phyloP scores from a whole-genome alignment of 192 early-diverging fungal genomes.

The Spinellus fusiger region DNA sequence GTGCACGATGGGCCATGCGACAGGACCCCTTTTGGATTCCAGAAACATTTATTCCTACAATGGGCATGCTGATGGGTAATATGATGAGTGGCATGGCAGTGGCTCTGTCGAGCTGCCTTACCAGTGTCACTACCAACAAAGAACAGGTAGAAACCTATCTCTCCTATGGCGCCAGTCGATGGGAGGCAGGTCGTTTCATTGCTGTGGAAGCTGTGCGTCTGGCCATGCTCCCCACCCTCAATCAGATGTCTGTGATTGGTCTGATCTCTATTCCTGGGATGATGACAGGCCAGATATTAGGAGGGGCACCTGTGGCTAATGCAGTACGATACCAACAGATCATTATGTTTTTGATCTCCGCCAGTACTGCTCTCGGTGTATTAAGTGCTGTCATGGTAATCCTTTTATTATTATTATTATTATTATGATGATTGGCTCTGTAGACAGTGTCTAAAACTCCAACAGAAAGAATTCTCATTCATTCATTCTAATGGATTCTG shows the following conservation, averaged over 20 bases:
- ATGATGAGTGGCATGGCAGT: constrained; percentile 68
- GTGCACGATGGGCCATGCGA: constrained; percentile 64
- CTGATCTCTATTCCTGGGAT: constrained; percentile 83
- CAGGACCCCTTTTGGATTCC: constrained; percentile 67
- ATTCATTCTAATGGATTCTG: background rate
- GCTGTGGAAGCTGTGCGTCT: constrained; percentile 62
- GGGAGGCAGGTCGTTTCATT: constrained; percentile 76
- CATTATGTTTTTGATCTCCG: constrained; percentile 82
- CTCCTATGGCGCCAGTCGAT: constrained; percentile 73
- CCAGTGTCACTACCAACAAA: constrained; percentile 37
- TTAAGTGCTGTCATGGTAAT: constrained; percentile 43
- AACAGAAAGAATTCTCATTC: background rate
- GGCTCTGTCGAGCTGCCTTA: constrained; percentile 55
- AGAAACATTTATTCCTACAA: constrained; percentile 76
- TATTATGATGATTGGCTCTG: background rate
- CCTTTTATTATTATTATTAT: background rate
- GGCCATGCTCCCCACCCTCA: constrained; percentile 77
- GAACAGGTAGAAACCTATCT: constrained; percentile 42
- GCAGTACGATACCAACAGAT: constrained; percentile 80
- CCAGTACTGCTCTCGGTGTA: constrained; percentile 59
- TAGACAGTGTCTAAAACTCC: too few species aligned
- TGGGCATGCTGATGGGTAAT: constrained; percentile 89
- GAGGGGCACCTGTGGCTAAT: constrained; percentile 73
- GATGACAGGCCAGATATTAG: constrained; percentile 86
- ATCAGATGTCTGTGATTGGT: constrained; percentile 80